Evolutionary conservation across 169 alveolate species (phyloP), one percentile per base, ranked within the genome.

Genomic region (Blepharisma undulans): DNA sequence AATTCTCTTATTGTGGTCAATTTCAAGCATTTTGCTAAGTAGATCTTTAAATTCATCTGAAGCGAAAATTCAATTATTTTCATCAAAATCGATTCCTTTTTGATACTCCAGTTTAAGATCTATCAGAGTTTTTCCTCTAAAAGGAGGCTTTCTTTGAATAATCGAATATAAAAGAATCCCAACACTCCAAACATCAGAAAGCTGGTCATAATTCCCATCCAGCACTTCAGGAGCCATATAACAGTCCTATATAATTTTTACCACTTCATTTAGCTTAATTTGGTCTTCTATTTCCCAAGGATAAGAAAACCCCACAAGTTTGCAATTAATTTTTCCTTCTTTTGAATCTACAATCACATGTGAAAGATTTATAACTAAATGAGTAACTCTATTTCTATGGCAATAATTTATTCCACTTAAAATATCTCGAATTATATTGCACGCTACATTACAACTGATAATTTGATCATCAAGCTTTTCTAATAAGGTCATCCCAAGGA

Each of bases 401-500:
- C 94, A 86, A 90, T 92, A 96, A 33, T 86, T 86, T 1, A 94
- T 59, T 10, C 96, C 96, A 14, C 93, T 78, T 29, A 97, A 88
- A 22, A 97, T 95, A 80, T 96, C 95, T 76, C 93, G 93, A 95
- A 96, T 92, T 3, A 96, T 90, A 78, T 92, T 90, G n/a, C 97
- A 93, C 32, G 98, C 98, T 59, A 93, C 96, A 79, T 92, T 94
- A 93, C 98, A 99, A 34, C 97, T 92, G 92, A 98, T 97, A 48
- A 91, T 89, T 72, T 97, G 98, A 32, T 92, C 92, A 72, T 96
- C 97, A 29, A 96, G 96, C 48, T 97, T 95, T 90, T 94, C 92
- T 80, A 95, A 98, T 80, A 97, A 96, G 60, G 92, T 98, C 99
- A 1, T 99, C 99, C 33, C 99, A 99, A 77, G 98, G 93, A 72